Conservation (phyloP, 345 rosid species). For the Citrus trifoliata region DNA sequence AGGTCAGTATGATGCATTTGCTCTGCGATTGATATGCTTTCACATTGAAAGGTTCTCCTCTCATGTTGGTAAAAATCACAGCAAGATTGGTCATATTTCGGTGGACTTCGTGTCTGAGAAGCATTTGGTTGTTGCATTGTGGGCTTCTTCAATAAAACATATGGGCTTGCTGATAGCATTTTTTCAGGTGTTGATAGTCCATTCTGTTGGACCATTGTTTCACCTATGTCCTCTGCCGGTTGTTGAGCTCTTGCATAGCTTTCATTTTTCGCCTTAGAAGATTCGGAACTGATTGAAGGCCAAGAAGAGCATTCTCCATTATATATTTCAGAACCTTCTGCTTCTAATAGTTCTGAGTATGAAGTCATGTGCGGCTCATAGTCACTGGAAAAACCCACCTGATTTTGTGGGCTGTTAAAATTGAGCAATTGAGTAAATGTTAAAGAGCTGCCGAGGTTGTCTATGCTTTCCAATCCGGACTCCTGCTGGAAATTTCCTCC, state of each 20-base stretch:
- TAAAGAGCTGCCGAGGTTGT: slow-evolving; percentile 26
- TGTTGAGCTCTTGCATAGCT: slow-evolving; percentile 22
- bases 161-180: slow-evolving; percentile 11
- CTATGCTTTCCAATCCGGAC: slow-evolving; percentile 24
- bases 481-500: slow-evolving; percentile 28
- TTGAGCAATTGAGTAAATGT: slow-evolving; percentile 31
- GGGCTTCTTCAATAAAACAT: slow-evolving; percentile 21
- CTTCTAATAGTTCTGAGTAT: slow-evolving; percentile 30
- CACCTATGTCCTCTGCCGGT: slow-evolving; percentile 14
- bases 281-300: slow-evolving; percentile 41
- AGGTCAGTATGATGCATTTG: slow-evolving; percentile 28
- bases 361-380: slow-evolving; percentile 22
- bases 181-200: slow-evolving; percentile 22
- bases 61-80: slow-evolving; percentile 24
- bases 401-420: slow-evolving; percentile 23
- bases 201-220: slow-evolving; percentile 23
- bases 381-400: slow-evolving; percentile 26
- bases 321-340: slow-evolving; percentile 32
- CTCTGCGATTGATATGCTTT: slow-evolving; percentile 16
- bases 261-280: slow-evolving; percentile 25
- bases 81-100: slow-evolving; percentile 22
- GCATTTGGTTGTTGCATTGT: slow-evolving; percentile 21
- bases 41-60: slow-evolving; percentile 26
- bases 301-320: slow-evolving; percentile 47
- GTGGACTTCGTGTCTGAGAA: slow-evolving; percentile 15